phyloP scores from a whole-genome alignment of 2,329 filamentous ascomycete genomes.

The Aspergillus piperis region DNA sequence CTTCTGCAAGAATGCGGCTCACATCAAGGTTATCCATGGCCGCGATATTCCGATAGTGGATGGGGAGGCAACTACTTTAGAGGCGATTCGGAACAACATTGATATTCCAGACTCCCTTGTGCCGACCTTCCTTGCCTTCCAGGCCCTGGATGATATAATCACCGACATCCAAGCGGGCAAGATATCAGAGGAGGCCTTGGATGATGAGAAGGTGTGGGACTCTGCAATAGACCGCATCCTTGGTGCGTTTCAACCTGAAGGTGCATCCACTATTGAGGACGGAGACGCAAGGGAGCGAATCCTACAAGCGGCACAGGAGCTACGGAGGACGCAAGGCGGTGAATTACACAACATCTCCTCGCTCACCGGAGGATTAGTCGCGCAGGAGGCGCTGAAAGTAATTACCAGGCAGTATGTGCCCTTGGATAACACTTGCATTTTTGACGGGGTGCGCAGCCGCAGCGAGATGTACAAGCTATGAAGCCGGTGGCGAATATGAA shows the following conservation, averaged over 20 bases:
- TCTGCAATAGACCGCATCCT: slow-evolving; percentile 33
- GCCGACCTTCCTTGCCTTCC: slow-evolving; percentile 70
- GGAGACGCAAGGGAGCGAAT: slow-evolving; percentile 55
- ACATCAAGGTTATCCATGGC: slow-evolving; percentile 82
- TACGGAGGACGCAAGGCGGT: slow-evolving; percentile 74
- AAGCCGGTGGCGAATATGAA: background rate
- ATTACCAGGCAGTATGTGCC: slow-evolving; percentile 66
- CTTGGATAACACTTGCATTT: slow-evolving; percentile 64
- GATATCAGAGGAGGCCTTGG: slow-evolving; percentile 27
- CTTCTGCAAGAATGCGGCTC: slow-evolving; percentile 94
- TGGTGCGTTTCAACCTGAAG: slow-evolving; percentile 37
- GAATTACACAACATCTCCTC: slow-evolving; percentile 93
- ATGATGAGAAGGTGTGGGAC: slow-evolving; percentile 37
- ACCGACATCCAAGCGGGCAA: slow-evolving; percentile 55
- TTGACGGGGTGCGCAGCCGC: slow-evolving; percentile 62
- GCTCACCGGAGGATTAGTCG: slow-evolving; percentile 84
- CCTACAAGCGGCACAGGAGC: slow-evolving; percentile 61
- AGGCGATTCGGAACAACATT: slow-evolving; percentile 42
- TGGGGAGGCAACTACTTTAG: slow-evolving; percentile 43
- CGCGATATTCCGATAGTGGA: slow-evolving; percentile 55
- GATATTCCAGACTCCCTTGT: slow-evolving; percentile 60
- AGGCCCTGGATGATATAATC: slow-evolving; percentile 46
- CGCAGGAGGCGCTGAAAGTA: slow-evolving; percentile 94
- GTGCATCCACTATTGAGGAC: slow-evolving; percentile 51
- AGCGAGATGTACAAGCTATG: slow-evolving; percentile 54